Percentiles rank a stretch among this genome's conserved stretches.
Evolutionary conservation across 192 early-diverging fungal genomes (phyloP).

Genomic region (Coemansia sp.): DNA sequence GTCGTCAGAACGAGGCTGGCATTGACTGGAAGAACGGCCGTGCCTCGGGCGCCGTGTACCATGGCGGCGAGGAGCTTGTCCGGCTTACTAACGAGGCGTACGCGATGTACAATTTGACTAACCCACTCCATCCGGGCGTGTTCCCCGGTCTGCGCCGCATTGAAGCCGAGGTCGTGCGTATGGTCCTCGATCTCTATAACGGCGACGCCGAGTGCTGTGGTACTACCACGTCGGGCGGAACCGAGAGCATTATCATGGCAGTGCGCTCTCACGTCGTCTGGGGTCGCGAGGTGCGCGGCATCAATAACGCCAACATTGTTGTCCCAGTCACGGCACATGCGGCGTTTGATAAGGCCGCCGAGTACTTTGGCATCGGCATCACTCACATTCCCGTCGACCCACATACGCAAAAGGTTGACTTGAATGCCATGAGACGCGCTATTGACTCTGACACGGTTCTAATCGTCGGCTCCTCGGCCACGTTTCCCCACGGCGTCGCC

Average conservation of each 20-base stretch:
- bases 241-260: conserved; percentile 93
- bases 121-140: conserved; percentile 93
- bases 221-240: conserved; percentile 90
- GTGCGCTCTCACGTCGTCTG: conserved; percentile 91
- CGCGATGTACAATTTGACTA: conserved; percentile 75
- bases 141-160: conserved; percentile 94
- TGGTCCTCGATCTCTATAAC: conserved; percentile 90
- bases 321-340: conserved; percentile 92
- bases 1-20: conserved; percentile 60
- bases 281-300: conserved; percentile 74
- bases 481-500: conserved; percentile 91
- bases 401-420: conserved; percentile 70
- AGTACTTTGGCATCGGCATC: conserved; percentile 88
- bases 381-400: conserved; percentile 83
- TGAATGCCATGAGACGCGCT: conserved; percentile 72
- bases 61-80: conserved; percentile 84
- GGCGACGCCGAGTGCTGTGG: conserved; percentile 73
- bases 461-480: conserved; percentile 87
- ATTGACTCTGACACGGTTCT: conserved; percentile 93
- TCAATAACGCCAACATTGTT: conserved; percentile 90
- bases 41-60: conserved; percentile 90
- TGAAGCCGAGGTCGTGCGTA: conserved; percentile 92
- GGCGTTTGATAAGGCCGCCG: conserved; percentile 93
- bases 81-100: conserved; percentile 77
- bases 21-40: conserved; percentile 84